Percentiles rank a stretch among this genome's conserved stretches.
phyloP scores from a whole-genome alignment of 495 filamentous ascomycete species.

The Talaromyces stipitatus region DNA sequence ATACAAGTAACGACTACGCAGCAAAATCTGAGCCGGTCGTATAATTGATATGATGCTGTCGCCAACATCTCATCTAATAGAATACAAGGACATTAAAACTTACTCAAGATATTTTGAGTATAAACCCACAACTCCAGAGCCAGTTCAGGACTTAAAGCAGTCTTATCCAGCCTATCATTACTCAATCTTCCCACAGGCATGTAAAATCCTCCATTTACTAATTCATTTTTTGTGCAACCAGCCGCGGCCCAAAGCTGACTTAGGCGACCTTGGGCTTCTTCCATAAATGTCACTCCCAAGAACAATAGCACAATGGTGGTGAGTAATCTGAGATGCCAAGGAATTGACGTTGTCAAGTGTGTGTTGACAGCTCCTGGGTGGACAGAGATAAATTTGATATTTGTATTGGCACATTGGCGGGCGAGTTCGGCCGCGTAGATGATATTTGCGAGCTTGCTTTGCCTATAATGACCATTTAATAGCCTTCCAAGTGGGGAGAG shows the following conservation, averaged over 20 bases:
- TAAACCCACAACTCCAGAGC: not conserved
- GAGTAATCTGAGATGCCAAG: not conserved
- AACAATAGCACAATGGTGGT: not conserved
- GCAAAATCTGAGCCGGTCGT: too few relatives aligned
- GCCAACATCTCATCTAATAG: too few relatives aligned
- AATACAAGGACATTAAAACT: not conserved
- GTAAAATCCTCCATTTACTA: slow-evolving; percentile 29
- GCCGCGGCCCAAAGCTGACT: slow-evolving; percentile 37
- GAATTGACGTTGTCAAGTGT: slow-evolving; percentile 16
- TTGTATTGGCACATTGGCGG: slow-evolving; percentile 28
- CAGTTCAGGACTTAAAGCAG: not conserved
- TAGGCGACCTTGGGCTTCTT: slow-evolving; percentile 20
- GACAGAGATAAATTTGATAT: slow-evolving; percentile 35
- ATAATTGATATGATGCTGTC: too few relatives aligned
- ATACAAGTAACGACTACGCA: too few relatives aligned
- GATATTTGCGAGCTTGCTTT: slow-evolving; percentile 52
- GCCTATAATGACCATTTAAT: slow-evolving; percentile 12
- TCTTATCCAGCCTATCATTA: slow-evolving; percentile 2
- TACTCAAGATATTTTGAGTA: slow-evolving; percentile 2
- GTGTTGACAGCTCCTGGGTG: slow-evolving; percentile 40
- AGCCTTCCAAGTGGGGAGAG: slow-evolving; percentile 28
- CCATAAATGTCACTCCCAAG: slow-evolving; percentile 15
- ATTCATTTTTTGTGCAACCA: slow-evolving; percentile 12
- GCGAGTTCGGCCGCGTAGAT: slow-evolving; percentile 45
- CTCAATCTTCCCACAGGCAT: slow-evolving; percentile 27